phyloP scores from a whole-genome alignment of 805 yeast genomes.

The Myxozyma melibiosi region DNA sequence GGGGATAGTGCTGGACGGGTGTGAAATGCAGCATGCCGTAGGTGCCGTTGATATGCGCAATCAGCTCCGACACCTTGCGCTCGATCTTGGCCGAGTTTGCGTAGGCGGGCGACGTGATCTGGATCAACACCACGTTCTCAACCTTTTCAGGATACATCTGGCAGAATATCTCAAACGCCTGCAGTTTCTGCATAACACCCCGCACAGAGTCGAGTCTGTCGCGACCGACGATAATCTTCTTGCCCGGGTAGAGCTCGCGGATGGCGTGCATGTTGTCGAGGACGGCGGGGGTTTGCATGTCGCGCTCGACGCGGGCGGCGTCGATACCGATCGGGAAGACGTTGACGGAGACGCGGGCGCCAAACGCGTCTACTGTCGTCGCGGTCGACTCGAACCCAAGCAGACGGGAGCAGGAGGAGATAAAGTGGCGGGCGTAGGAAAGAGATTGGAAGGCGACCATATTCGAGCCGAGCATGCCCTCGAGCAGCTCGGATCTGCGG shows the following conservation, averaged over 20 bases:
- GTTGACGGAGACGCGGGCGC: conserved; percentile 71
- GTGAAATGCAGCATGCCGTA: conserved; percentile 80
- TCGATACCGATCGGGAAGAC: conserved; percentile 91
- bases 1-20: conserved; percentile 91
- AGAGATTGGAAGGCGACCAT: conserved; percentile 83
- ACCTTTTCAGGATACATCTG: conserved; percentile 93
- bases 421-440: conserved; percentile 86
- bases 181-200: conserved; percentile 89
- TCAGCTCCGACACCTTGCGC: conserved; percentile 78
- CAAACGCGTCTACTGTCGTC: conserved; percentile 57
- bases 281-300: conserved; percentile 51
- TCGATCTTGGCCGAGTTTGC: conserved; percentile 67
- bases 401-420: conserved; percentile 85
- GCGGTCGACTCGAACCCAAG: conserved; percentile 67
- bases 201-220: conserved; percentile 89
- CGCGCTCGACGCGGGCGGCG: conserved; percentile 64
- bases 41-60: conserved; percentile 77
- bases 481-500: conserved; percentile 76
- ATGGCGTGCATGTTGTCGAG: conserved; percentile 63
- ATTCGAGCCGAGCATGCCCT: conserved; percentile 90
- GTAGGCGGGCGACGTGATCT: conserved; percentile 82
- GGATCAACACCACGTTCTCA: conserved; percentile 82
- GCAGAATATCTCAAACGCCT: conserved; percentile 85
- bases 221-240: conserved; percentile 85
- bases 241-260: conserved; percentile 47